These are phyloP conservation scores for Austropuccinia psidii DNA, from an alignment of 1,284 basidiomycete genomes.

Conservation along the genomic window DNA sequence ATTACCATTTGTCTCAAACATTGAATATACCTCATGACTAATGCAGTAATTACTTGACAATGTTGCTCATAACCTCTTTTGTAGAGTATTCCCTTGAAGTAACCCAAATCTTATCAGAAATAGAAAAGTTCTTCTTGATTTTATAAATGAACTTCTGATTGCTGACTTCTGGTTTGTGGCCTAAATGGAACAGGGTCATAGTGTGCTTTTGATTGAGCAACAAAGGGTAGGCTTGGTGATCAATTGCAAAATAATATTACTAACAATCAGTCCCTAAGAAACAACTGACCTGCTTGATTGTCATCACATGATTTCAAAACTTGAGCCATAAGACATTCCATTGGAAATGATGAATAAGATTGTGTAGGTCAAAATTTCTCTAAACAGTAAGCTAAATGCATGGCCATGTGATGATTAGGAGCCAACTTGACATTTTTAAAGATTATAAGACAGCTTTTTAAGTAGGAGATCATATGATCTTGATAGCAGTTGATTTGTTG, in stretches of 20 bases:
- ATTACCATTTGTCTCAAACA: too few relatives aligned
- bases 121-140: too few relatives aligned
- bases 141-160: too few relatives aligned
- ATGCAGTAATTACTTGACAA: too few relatives aligned
- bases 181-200: too few relatives aligned
- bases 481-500: background rate
- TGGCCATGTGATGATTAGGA: constrained; percentile 30
- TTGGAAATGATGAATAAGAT: constrained; percentile 14
- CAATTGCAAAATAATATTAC: background rate
- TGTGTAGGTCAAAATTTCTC: constrained; percentile 11
- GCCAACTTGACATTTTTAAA: background rate
- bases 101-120: too few relatives aligned
- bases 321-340: constrained; percentile 19
- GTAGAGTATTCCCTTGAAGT: too few relatives aligned
- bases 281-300: constrained; percentile 1
- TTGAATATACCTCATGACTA: too few relatives aligned
- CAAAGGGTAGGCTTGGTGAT: too few relatives aligned
- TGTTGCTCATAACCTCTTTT: too few relatives aligned
- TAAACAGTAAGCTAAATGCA: constrained; percentile 15
- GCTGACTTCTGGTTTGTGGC: too few relatives aligned
- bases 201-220: too few relatives aligned
- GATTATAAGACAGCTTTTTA: background rate
- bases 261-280: background rate
- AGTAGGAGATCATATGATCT: background rate
- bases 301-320: constrained; percentile 6